phyloP scores from a whole-genome alignment of 352 stramenopile genomes.

The Pelagophyceae sp. region DNA sequence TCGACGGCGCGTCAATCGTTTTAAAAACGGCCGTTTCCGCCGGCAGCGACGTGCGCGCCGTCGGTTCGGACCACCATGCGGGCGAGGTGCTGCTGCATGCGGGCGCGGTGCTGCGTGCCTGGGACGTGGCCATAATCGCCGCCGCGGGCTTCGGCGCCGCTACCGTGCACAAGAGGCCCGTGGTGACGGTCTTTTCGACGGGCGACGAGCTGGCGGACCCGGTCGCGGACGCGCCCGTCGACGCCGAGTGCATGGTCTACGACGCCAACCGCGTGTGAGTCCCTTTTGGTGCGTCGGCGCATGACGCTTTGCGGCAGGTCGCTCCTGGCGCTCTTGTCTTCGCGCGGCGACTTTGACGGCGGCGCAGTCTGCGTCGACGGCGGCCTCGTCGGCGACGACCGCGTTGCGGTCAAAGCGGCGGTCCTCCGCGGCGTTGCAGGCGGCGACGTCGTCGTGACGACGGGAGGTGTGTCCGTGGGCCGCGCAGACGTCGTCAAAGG shows the following conservation, averaged over 20 bases:
- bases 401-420: slow-evolving; percentile 45
- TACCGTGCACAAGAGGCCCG: slow-evolving; percentile 52
- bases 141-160: slow-evolving; percentile 71
- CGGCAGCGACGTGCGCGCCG: not conserved
- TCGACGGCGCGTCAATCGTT: not conserved
- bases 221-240: slow-evolving; percentile 35
- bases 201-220: slow-evolving; percentile 80
- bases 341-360: slow-evolving; percentile 30
- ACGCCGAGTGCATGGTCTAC: slow-evolving; percentile 65
- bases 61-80: slow-evolving; percentile 17
- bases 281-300: too few relatives aligned
- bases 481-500: slow-evolving; percentile 86
- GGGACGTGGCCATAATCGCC: slow-evolving; percentile 78
- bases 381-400: slow-evolving; percentile 61
- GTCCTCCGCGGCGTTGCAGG: slow-evolving; percentile 27
- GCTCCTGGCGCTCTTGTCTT: slow-evolving; percentile 55
- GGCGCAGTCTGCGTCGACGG: slow-evolving; percentile 41
- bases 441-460: slow-evolving; percentile 86
- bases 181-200: slow-evolving; percentile 84
- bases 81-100: slow-evolving; percentile 30
- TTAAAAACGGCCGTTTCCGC: not conserved
- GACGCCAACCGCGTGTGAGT: slow-evolving; percentile 89
- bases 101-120: slow-evolving; percentile 60
- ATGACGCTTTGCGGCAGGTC: too few relatives aligned
- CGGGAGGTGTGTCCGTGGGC: slow-evolving; percentile 85